Base-by-base conservation (phyloP, 305 asterid species). In the Vinca major region DNA sequence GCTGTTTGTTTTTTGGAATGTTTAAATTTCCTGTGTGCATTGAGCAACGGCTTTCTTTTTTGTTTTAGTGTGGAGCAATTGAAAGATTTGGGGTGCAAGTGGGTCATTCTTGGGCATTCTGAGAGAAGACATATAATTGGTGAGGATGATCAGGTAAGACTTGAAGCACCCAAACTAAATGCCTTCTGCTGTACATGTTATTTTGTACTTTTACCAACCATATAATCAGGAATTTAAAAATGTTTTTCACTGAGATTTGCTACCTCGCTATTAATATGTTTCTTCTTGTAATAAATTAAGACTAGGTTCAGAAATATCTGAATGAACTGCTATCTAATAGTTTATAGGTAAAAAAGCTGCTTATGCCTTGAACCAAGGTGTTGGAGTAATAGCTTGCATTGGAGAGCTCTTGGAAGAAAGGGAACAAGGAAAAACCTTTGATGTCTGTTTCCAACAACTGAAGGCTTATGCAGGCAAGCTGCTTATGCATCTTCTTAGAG, bases 291-390 rank as follows among this genome's bases (percentile, higher is more conserved):
- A 64, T 36, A 12, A n/a, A 37, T 40, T 7, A 65, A 58, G 21
- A 54, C 43, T 20, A 21, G 49, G 43, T 14, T 20, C 4, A 58
- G 49, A 7, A 37, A 48, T 77, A 51, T 53, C 68, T 76, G 77
- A 74, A 69, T 71, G 54, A 74, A 68, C 33, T 64, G 33, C 75
- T 60, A 66, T 52, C 37, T 1, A 82, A 73, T 81, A 91, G 98
- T 91, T 91, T 83, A 91, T 91, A 10, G 95, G 98, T 44, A 91
- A 89, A 85, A 91, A 91, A 77, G 95, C 92, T 78, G 95, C 96
- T 63, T 87, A 88, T 80, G 96, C 96, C 69, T 80, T 87, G 89
- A 79, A 74, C 79, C 83, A 85, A 80, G 88, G 85, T 74, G 80
- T 91, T 52, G 94, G 90, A 74, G 92, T 89, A 43, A 91, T 91